Evolutionary conservation across 176 grass and related monocot genomes (phyloP).

Genomic region (Oropetium thomaeum): DNA sequence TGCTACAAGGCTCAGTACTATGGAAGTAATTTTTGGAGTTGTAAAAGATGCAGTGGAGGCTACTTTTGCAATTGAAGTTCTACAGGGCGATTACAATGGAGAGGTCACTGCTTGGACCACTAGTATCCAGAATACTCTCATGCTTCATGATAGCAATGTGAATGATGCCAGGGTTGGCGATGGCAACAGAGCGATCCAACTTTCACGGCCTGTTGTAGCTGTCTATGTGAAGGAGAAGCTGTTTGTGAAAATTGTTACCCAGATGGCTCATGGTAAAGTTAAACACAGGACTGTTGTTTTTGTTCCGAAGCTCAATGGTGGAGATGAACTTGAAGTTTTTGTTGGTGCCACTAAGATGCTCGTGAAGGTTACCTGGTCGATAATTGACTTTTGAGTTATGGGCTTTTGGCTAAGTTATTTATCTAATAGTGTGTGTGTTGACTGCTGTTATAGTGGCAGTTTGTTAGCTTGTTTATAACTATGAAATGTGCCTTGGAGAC

Average conservation of each 20-base stretch:
- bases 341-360: not conserved
- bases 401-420: too few species aligned
- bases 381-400: too few species aligned
- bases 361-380: too few species aligned
- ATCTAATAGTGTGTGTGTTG: too few species aligned
- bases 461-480: too few species aligned
- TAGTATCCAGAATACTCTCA: not conserved
- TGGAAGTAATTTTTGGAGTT: not conserved
- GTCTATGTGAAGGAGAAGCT: not conserved
- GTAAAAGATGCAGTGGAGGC: conserved; percentile 12
- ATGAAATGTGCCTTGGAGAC: too few species aligned
- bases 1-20: not conserved
- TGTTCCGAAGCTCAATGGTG: not conserved
- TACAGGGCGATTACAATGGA: not conserved
- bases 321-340: not conserved
- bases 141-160: not conserved
- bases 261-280: not conserved
- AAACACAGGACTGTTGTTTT: not conserved
- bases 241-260: not conserved
- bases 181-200: not conserved
- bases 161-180: not conserved
- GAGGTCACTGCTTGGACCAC: not conserved
- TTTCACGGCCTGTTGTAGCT: not conserved
- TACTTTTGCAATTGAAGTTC: not conserved
- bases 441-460: too few species aligned